Conservation (phyloP, 768 basidiomycete genomes). For the Leccinum olivaceopallidum region DNA sequence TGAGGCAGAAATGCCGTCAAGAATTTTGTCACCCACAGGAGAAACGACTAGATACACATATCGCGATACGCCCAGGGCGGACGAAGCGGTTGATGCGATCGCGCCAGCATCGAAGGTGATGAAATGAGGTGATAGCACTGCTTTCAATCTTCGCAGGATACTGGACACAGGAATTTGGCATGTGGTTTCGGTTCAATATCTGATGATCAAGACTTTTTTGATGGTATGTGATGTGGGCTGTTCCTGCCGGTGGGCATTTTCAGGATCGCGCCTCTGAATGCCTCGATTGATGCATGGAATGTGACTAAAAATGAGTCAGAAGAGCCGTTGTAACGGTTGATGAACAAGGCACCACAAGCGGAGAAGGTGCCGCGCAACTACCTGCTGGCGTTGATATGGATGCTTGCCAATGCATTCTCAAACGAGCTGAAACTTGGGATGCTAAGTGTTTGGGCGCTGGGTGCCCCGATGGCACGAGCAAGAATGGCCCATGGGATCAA, state of each 20-base stretch:
- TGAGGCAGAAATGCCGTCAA: too few relatives aligned
- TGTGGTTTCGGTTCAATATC: too few relatives aligned
- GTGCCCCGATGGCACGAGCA: slow-evolving; percentile 14
- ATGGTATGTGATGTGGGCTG: slow-evolving; percentile 28
- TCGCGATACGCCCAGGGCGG: too few relatives aligned
- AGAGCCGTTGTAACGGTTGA: slow-evolving; percentile 46
- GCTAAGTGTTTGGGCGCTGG: neutral
- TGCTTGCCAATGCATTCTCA: slow-evolving; percentile 69
- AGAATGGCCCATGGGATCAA: slow-evolving; percentile 18
- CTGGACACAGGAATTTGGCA: too few relatives aligned
- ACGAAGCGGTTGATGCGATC: too few relatives aligned
- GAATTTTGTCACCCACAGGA: too few relatives aligned
- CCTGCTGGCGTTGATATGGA: slow-evolving; percentile 62
- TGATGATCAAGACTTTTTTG: too few relatives aligned
- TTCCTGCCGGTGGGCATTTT: slow-evolving; percentile 83
- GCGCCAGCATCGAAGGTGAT: too few relatives aligned
- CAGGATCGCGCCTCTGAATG: slow-evolving; percentile 73
- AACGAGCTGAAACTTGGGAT: slow-evolving; percentile 17
- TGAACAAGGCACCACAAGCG: slow-evolving; percentile 43
- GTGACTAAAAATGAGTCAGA: slow-evolving; percentile 31
- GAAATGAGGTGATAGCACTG: too few relatives aligned
- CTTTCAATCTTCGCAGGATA: too few relatives aligned
- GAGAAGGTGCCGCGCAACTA: slow-evolving; percentile 48
- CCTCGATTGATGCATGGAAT: slow-evolving; percentile 52
- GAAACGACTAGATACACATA: too few relatives aligned